These are phyloP conservation scores for Piper betle DNA, from an alignment of 164 flowering plant genomes.

Conservation along the genomic window DNA sequence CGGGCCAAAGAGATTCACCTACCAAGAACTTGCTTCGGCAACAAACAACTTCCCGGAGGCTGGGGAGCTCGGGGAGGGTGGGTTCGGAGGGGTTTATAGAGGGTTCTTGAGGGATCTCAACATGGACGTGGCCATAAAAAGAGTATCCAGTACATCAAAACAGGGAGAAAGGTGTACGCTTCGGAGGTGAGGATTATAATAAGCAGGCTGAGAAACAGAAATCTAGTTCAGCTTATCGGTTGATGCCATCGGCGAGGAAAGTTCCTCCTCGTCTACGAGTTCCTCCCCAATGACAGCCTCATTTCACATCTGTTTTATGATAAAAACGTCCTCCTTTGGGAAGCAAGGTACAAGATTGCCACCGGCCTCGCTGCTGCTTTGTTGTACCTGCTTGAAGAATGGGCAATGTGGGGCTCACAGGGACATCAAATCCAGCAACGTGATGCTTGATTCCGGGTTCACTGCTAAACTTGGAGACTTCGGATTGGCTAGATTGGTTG, in stretches of 20 bases:
- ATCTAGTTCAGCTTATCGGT: constrained; percentile 34
- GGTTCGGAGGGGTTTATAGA: constrained; percentile 25
- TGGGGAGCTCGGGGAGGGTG: constrained; percentile 7
- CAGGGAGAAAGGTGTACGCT: constrained; percentile 33
- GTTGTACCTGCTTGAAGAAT: background rate
- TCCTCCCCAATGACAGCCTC: constrained; percentile 38
- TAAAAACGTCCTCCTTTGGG: constrained; percentile 16
- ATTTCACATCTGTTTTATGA: constrained; percentile 27
- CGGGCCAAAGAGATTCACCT: constrained; percentile 21
- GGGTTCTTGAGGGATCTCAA: constrained; percentile 17
- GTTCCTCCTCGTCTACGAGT: constrained; percentile 36
- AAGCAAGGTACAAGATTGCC: constrained; percentile 26
- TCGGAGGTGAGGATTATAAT: constrained; percentile 42
- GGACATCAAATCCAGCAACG: constrained; percentile 19
- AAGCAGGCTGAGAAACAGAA: constrained; percentile 33
- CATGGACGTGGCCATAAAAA: constrained; percentile 23
- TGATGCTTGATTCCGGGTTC: constrained; percentile 35
- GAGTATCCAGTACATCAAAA: constrained; percentile 24
- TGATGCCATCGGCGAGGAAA: constrained; percentile 41
- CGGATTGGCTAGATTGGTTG: constrained; percentile 34
- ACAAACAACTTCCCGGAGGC: constrained; percentile 15
- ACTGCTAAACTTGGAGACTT: constrained; percentile 45
- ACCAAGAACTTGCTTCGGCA: constrained; percentile 13
- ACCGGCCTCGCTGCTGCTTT: constrained; percentile 32
- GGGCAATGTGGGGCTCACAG: too few relatives aligned